Conservation (phyloP, 345 rosid genomes). For the Nephelium lappaceum region DNA sequence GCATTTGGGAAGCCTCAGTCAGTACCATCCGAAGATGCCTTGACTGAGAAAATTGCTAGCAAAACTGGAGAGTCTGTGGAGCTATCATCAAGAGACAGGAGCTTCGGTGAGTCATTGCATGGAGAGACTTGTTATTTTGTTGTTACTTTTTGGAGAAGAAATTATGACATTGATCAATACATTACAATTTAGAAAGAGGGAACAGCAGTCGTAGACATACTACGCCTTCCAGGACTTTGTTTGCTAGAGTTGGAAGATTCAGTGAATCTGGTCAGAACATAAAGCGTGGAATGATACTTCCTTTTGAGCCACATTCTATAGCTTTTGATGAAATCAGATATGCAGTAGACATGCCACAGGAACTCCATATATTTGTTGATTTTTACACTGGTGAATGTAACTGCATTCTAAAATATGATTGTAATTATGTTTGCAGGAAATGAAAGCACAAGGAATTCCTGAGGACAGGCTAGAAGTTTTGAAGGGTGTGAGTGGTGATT, state of each 20-base stretch:
- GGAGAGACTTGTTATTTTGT: neutral
- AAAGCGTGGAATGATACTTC: slow-evolving; percentile 69
- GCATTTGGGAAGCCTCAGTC: slow-evolving; percentile 72
- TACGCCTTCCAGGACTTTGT: slow-evolving; percentile 30
- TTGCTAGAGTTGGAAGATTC: slow-evolving; percentile 41
- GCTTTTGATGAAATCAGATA: slow-evolving; percentile 62
- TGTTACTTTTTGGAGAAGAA: neutral
- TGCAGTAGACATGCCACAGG: slow-evolving; percentile 70
- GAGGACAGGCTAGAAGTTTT: slow-evolving; percentile 57
- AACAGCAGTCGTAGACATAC: slow-evolving; percentile 23
- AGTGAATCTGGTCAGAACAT: slow-evolving; percentile 28
- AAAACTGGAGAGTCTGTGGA: slow-evolving; percentile 36
- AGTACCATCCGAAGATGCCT: slow-evolving; percentile 47
- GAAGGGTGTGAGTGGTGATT: slow-evolving; percentile 66
- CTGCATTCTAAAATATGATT: neutral
- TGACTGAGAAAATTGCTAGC: slow-evolving; percentile 40
- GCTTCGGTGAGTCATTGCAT: slow-evolving; percentile 33
- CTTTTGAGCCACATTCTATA: slow-evolving; percentile 62
- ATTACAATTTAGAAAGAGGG: slow-evolving; percentile 39
- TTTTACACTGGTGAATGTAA: neutral
- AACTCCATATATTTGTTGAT: slow-evolving; percentile 14
- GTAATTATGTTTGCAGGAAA: slow-evolving; percentile 42
- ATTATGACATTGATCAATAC: neutral
- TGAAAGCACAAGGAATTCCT: slow-evolving; percentile 54
- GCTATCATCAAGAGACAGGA: slow-evolving; percentile 35